phyloP scores from a whole-genome alignment of 2,329 filamentous ascomycete genomes.

The Alternaria incomplexa region DNA sequence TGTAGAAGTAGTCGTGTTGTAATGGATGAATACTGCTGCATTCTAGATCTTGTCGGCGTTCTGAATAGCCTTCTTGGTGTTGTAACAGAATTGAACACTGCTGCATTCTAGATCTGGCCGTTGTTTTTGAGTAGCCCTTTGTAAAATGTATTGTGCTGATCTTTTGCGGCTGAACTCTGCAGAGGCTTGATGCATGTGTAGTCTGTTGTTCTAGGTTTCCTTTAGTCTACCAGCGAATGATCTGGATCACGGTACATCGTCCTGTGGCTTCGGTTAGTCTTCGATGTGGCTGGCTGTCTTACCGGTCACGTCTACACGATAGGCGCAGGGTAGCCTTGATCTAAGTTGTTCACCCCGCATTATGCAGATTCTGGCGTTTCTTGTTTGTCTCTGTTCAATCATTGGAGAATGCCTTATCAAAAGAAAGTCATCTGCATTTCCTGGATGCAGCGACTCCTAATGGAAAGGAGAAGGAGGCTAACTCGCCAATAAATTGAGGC shows the following conservation, averaged over 20 bases:
- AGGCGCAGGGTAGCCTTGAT: not conserved
- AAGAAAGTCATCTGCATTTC: not conserved
- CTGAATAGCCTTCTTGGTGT: not conserved
- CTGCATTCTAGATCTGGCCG: not conserved
- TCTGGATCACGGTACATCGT: not conserved
- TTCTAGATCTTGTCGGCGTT: not conserved
- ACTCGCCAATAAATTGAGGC: not conserved
- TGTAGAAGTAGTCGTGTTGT: not conserved
- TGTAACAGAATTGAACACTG: not conserved
- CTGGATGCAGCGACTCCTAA: not conserved
- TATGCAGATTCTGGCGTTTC: not conserved
- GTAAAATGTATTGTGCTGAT: not conserved
- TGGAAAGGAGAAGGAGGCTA: not conserved
- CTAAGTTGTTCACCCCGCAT: not conserved
- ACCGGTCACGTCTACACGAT: not conserved
- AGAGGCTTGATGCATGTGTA: not conserved
- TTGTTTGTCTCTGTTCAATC: not conserved
- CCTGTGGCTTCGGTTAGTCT: not conserved
- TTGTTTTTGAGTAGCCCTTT: not conserved
- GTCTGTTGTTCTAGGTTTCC: not conserved
- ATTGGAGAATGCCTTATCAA: not conserved
- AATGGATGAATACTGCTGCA: not conserved
- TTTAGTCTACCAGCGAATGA: not conserved
- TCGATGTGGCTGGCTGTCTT: not conserved
- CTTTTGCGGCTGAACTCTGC: not conserved